Evolutionary conservation across 805 yeast species (phyloP), one percentile per base, ranked within the genome.

Genomic region (Kluyveromyces nonfermentans): DNA sequence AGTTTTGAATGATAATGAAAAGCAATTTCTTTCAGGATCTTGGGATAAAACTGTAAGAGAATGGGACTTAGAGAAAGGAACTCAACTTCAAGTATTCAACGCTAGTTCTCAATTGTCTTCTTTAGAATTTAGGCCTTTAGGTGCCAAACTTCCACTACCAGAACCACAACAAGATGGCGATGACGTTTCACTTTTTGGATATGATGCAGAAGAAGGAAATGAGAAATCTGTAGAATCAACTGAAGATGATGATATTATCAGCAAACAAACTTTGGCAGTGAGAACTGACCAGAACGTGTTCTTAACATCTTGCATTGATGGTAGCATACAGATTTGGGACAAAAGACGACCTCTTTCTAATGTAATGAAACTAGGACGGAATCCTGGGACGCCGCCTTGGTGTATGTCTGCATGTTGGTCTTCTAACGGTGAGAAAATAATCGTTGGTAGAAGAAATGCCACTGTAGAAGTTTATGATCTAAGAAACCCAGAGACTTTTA

Each of bases 371-470:
- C 59, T 80, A 12, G 72, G 63, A 18, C 73, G 80, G 1, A 80
- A 86, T 1, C 66, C 73, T 8, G 77, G 77, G 1, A 74, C 82
- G 0, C 96, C 97, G 0, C 97, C 97, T 0, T 93, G 97, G 97
- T 83, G 95, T 62, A 79, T 83, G 74, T 75, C 86, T 7, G 77
- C 96, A 0, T 77, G 85, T 44, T 90, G 97, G 97, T 81, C 95
- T 7, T 69, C 70, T 41, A 81, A 82, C 54, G 98, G 98, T 9
- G 80, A 85, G 45, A 71, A 67, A 35, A 71, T 88, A 5, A 90
- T 72, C 56, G 87, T 80, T 3, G 99, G 97, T 0, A 74, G 98
- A 50, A 75, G 98, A 62, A 93, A 90, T 59, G 82, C 93, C 37
- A 71, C 82, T 1, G 87, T 90, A 5, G 96, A 90, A 52, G 86